These are phyloP conservation scores for Canna indica DNA, from an alignment of 176 grass and related monocot species.

Conservation along the genomic window DNA sequence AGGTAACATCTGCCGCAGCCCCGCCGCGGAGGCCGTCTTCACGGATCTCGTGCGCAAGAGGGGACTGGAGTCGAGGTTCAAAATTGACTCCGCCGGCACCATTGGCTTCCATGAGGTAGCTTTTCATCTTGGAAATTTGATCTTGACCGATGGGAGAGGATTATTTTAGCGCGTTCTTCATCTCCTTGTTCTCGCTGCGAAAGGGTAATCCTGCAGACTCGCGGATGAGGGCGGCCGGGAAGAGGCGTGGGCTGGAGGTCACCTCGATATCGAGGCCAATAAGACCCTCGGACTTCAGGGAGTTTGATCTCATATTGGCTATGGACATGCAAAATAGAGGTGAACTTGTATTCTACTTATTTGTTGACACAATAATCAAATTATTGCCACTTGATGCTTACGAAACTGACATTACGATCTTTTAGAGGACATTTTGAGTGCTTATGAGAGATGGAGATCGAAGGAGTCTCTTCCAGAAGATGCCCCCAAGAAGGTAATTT, in stretches of 20 bases:
- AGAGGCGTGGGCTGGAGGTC: conserved; percentile 75
- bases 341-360: conserved; percentile 1
- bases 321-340: conserved; percentile 97
- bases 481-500: conserved; percentile 70
- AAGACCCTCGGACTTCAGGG: conserved; percentile 68
- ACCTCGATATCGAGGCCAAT: conserved; percentile 87
- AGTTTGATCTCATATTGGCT: conserved; percentile 84
- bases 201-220: conserved; percentile 75
- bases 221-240: conserved; percentile 78
- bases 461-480: conserved; percentile 59
- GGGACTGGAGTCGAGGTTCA: conserved; percentile 54
- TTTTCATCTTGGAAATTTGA: background rate
- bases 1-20: conserved; percentile 97
- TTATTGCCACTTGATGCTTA: background rate
- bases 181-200: background rate
- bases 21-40: conserved; percentile 83
- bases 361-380: too few relatives aligned
- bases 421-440: conserved; percentile 74
- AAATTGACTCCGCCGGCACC: conserved; percentile 84
- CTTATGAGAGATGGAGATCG: conserved; percentile 80
- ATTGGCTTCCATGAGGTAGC: conserved; percentile 88
- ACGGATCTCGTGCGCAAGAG: conserved; percentile 57
- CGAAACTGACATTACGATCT: conserved; percentile 1
- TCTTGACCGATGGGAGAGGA: background rate
- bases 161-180: background rate